phyloP scores from a whole-genome alignment of 352 stramenopile genomes.

The Phytophthora lateralis region DNA sequence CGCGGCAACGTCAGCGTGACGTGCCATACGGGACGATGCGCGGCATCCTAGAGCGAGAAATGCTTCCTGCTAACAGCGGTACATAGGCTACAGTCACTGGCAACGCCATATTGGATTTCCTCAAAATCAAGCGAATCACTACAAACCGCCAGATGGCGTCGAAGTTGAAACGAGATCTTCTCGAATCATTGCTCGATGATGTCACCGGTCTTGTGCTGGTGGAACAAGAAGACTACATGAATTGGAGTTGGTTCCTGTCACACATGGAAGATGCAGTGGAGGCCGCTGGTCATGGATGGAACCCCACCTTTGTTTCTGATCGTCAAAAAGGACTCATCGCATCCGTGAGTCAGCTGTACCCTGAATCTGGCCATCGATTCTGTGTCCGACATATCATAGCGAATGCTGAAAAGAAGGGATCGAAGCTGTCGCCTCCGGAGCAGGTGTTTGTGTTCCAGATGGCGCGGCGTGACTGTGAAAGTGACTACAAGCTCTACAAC shows the following conservation, averaged over 20 bases:
- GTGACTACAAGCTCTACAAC: constrained; percentile 10
- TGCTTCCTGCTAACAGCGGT: neutral
- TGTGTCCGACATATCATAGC: constrained; percentile 14
- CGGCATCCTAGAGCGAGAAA: neutral
- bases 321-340: constrained; percentile 10
- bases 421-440: neutral
- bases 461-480: neutral
- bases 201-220: neutral
- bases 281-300: neutral
- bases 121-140: neutral
- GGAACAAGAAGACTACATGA: neutral
- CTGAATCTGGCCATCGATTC: neutral
- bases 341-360: constrained; percentile 3
- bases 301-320: neutral
- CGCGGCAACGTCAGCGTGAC: neutral
- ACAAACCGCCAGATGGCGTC: too few species aligned
- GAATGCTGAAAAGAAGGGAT: constrained; percentile 2
- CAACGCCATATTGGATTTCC: constrained; percentile 1
- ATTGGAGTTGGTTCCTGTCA: neutral
- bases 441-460: constrained; percentile 4
- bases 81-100: neutral
- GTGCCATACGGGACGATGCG: too few species aligned
- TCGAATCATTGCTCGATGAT: neutral
- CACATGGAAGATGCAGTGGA: neutral
- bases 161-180: too few species aligned